Evolutionary conservation across 208 protist species (phyloP), one percentile per base, ranked within the genome.

Genomic region (Leishmania tarentolae): DNA sequence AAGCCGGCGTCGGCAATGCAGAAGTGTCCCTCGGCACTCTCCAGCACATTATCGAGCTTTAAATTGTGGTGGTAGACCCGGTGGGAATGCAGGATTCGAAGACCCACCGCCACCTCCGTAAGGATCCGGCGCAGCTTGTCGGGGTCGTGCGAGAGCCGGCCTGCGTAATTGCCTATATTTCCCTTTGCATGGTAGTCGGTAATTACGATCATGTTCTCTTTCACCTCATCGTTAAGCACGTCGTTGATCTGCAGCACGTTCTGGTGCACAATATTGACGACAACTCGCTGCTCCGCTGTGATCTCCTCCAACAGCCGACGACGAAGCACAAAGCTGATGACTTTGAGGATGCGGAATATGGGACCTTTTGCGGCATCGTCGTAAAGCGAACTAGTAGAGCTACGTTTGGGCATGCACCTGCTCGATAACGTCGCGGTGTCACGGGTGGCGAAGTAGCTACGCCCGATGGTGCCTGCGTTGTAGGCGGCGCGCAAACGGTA

Each of bases 31-130:
- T 91, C 83, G 13, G 76, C 74, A 28, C 59, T 92, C 37, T 93
- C 83, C 44, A 97, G 83, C 17, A 97, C 87, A 75, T 97, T 97
- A 53, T 94, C 90, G 9, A 93, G 83, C 81, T 95, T 95, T 52
- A 97, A 69, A 57, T 97, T 96, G 75, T 95, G 87, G 83, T 97
- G 94, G 61, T 92, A 94, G 31, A 97, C 87, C 21, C 90, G 81
- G 83, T 92, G 86, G 9, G 90, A 92, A 83, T 97, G 92, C 59
- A 97, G 76, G 59, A 93, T 78, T 74, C 88, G 90, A 21, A 97
- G 85, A 50, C 88, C 94, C 21, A 90, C 75, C 5, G 80, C 90
- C 19, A 97, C 83, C 75, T 95, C 92, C 24, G 59, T 79, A 15
- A 95, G 69, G 44, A 96, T 90, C 42, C 76, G 79, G 46, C 85